Evolutionary conservation across 306 rosid genomes (phyloP), one percentile per base, ranked within the genome.

Genomic region (Quercus bicolor): DNA sequence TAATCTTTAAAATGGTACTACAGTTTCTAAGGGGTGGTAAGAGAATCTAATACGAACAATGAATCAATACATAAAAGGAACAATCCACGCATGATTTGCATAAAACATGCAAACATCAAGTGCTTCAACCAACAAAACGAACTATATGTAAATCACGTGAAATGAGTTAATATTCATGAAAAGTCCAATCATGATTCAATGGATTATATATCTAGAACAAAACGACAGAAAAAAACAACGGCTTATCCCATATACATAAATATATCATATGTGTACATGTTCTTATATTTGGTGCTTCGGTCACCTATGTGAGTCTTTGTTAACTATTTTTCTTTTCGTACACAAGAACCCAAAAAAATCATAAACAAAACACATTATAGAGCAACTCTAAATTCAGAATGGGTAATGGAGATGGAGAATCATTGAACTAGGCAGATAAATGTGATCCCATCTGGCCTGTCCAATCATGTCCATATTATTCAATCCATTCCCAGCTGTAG

Each of bases 371-470:
- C 8, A 70, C 52, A 76, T 75, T 19, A 64, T 51, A 70, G 52
- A 48, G 73, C 65, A 72, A 83, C 51, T 40, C 45, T 40, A 40
- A 40, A 40, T 8, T 72, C 20, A 52, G 68, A 59, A 29, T 56
- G 29, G 79, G 26, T 21, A 61, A 70, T 71, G 80, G 75, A 71
- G 64, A 37, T 21, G 24, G 62, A 71, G 80, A 77, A 79, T 79
- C 7, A 74, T 75, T 21, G 60, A 28, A 28, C 8, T 5, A 6
- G 81, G 28, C 53, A 75, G 37, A 69, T 70, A 37, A 37, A 79
- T 43, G 60, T 76, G 81, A 84, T 72, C 76, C 79, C 34, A 72
- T 76, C 74, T 68, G 84, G 79, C 72, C 24, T 24, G 87, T 80
- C 87, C 31, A 77, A 80, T 80, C 79, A 80, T 73, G 81, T 80